Evolutionary conservation across 495 filamentous ascomycete species (phyloP).

Genomic region (Penicillium pulvis): DNA sequence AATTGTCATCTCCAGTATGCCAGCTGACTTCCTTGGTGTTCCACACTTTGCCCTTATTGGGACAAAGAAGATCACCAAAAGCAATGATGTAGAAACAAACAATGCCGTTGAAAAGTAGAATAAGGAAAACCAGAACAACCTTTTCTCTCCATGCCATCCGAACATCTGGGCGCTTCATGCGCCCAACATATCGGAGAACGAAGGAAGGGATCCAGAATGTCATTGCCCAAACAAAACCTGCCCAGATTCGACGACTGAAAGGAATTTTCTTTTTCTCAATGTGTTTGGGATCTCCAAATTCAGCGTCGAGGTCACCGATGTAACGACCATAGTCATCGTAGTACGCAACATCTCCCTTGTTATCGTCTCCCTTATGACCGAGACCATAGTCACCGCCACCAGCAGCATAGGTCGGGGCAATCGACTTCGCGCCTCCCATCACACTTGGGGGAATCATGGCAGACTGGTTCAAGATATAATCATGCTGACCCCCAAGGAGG

Average conservation of each 20-base stretch:
- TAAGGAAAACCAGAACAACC: conserved; percentile 76
- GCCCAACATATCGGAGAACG: conserved; percentile 73
- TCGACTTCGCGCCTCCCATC: conserved; percentile 61
- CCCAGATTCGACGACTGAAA: conserved; percentile 70
- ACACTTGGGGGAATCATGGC: conserved; percentile 62
- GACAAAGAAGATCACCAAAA: conserved; percentile 84
- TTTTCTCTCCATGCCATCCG: conserved; percentile 98
- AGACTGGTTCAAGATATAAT: conserved; percentile 65
- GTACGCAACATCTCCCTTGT: conserved; percentile 66
- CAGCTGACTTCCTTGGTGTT: conserved; percentile 66
- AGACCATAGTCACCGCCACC: conserved; percentile 80
- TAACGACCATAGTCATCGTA: conserved; percentile 60
- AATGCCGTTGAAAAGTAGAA: conserved; percentile 77
- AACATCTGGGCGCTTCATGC: conserved; percentile 97
- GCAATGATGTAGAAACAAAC: conserved; percentile 92
- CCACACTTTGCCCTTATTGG: conserved; percentile 92
- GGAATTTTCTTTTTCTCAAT: conserved; percentile 71
- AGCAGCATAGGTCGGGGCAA: conserved; percentile 64
- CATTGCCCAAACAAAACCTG: conserved; percentile 75
- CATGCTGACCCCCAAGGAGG: conserved; percentile 68
- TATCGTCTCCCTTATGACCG: conserved; percentile 79
- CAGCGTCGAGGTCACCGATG: conserved; percentile 67
- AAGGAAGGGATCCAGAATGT: conserved; percentile 98
- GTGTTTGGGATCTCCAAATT: conserved; percentile 72
- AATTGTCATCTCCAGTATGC: conserved; percentile 74